These are phyloP conservation scores for Nitzschia sp. DNA, from an alignment of 108 stramenopile genomes.

Conservation along the genomic window DNA sequence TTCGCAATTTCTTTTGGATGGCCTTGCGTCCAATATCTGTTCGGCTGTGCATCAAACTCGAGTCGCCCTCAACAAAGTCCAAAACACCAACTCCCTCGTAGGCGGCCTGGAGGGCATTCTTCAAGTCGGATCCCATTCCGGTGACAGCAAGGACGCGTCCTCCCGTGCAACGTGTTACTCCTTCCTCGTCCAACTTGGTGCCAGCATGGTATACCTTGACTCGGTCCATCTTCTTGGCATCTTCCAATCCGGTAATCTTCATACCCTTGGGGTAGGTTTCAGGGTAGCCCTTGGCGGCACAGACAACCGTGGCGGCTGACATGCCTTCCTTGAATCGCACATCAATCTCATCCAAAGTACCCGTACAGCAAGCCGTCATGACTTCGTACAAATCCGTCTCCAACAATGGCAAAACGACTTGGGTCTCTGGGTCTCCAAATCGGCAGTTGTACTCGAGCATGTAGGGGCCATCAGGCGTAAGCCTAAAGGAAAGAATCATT, in stretches of 20 bases:
- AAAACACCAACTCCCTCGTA: conserved; percentile 81
- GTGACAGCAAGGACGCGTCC: conserved; percentile 97
- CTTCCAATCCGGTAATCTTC: conserved; percentile 82
- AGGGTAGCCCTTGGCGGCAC: conserved; percentile 93
- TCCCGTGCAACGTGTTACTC: conserved; percentile 81
- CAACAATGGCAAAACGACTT: conserved; percentile 96
- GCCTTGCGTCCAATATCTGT: conserved; percentile 87
- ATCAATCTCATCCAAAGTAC: conserved; percentile 72
- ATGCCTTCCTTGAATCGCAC: conserved; percentile 82
- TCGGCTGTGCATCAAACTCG: conserved; percentile 70
- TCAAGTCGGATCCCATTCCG: conserved; percentile 77
- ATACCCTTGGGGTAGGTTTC: conserved; percentile 94
- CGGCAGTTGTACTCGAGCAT: conserved; percentile 99
- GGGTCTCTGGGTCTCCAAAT: conserved; percentile 99
- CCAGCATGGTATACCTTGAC: conserved; percentile 97
- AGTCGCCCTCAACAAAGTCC: conserved; percentile 50
- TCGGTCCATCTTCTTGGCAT: conserved; percentile 50
- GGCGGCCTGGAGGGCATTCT: conserved; percentile 76
- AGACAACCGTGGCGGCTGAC: conserved; percentile 91
- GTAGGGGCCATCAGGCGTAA: conserved; percentile 83
- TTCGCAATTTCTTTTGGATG: conserved; percentile 73
- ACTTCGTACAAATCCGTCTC: conserved; percentile 91
- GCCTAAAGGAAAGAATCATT: conserved; percentile 38
- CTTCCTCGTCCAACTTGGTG: conserved; percentile 65
- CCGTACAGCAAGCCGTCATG: conserved; percentile 91